A percentile compares a stretch with the other conserved stretches of the same genome.
phyloP scores from a whole-genome alignment of 1,284 basidiomycete genomes.

The Fomitopsis betulina region DNA sequence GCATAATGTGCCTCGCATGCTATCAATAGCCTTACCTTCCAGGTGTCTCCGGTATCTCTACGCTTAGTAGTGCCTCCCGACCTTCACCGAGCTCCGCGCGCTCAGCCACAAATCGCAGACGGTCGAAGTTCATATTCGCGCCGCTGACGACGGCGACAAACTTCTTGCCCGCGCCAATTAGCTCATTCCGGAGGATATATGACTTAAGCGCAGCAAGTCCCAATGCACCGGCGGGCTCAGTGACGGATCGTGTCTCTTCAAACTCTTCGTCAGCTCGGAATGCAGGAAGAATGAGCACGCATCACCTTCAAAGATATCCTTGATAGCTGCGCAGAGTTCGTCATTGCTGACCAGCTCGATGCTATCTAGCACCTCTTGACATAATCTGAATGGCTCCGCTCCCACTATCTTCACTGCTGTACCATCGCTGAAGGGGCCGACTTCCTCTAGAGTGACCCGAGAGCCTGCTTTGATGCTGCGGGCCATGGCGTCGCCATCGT shows the following conservation, averaged over 20 bases:
- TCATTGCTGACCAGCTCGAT: conserved; percentile 90
- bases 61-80: conserved; percentile 87
- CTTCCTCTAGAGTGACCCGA: conserved; percentile 82
- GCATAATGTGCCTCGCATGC: background rate
- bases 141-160: conserved; percentile 94
- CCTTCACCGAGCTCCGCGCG: conserved; percentile 97
- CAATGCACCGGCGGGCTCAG: conserved; percentile 96
- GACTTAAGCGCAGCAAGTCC: conserved; percentile 91
- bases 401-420: conserved; percentile 98
- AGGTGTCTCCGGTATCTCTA: conserved; percentile 89
- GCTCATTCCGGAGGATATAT: conserved; percentile 78
- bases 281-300: background rate
- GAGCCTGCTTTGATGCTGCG: conserved; percentile 75
- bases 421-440: conserved; percentile 97
- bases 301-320: conserved; percentile 96
- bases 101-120: conserved; percentile 95
- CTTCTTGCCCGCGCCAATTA: conserved; percentile 79
- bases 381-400: conserved; percentile 92
- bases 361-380: conserved; percentile 81
- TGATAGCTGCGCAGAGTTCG: conserved; percentile 98
- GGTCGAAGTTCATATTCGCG: conserved; percentile 99
- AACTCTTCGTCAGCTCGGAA: background rate
- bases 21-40: conserved; percentile 61
- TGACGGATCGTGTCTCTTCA: conserved; percentile 88
- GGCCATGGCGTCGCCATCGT: conserved; percentile 93